Conservation (phyloP, 495 filamentous ascomycete species). For the Aspergillus incahuasiensis region DNA sequence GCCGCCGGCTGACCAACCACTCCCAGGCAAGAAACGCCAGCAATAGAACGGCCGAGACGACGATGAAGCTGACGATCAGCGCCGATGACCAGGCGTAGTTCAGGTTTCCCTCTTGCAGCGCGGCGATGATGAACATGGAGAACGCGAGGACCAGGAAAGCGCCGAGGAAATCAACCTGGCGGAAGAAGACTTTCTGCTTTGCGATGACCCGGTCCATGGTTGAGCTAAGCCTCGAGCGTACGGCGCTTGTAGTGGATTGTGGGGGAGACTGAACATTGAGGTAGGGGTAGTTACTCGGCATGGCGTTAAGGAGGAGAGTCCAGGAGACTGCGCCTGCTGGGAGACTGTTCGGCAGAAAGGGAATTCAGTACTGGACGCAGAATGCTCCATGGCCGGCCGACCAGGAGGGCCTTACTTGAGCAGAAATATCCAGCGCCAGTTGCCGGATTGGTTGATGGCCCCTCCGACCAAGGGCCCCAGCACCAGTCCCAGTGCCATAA, state of each 20-base stretch:
- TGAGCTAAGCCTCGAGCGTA: neutral
- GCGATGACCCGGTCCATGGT: neutral
- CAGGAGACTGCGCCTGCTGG: conserved; percentile 6
- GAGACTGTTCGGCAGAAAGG: neutral
- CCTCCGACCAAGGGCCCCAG: conserved; percentile 48
- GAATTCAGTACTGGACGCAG: neutral
- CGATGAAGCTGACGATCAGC: conserved; percentile 34
- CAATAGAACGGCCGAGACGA: conserved; percentile 23
- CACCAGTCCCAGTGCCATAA: conserved; percentile 21
- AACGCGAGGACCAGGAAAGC: conserved; percentile 44
- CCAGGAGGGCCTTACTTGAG: neutral
- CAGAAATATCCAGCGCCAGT: conserved; percentile 29
- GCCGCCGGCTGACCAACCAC: conserved; percentile 19
- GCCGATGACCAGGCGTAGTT: conserved; percentile 33
- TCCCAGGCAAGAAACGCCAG: conserved; percentile 27
- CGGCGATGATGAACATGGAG: conserved; percentile 49
- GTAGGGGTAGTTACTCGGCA: conserved; percentile 7
- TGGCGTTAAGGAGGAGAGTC: conserved; percentile 4
- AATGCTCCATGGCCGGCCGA: neutral
- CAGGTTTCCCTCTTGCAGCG: conserved; percentile 51
- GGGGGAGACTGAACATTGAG: neutral
- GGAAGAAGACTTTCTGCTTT: neutral
- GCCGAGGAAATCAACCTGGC: conserved; percentile 47
- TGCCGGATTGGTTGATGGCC: conserved; percentile 28
- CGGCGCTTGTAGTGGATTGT: neutral